Conservation (phyloP, 2,329 filamentous ascomycete species). For the Hypomyces perniciosus region DNA sequence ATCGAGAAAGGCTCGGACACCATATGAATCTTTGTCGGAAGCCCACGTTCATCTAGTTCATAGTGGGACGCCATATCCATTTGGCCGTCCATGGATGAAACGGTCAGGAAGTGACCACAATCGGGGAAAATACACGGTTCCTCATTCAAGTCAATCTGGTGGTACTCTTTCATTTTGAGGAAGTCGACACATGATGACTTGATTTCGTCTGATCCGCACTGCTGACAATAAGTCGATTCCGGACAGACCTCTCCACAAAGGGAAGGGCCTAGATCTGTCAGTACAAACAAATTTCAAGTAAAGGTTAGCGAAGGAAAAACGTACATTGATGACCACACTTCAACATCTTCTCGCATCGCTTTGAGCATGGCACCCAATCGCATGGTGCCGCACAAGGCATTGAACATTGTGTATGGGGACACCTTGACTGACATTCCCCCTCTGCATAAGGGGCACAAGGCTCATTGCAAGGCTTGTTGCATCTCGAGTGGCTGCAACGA, state of each 20-base stretch:
- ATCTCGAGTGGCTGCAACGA: constrained; percentile 50
- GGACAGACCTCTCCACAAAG: constrained; percentile 62
- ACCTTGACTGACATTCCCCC: constrained; percentile 45
- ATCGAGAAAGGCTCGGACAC: constrained; percentile 42
- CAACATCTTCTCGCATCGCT: constrained; percentile 48
- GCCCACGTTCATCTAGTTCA: constrained; percentile 29
- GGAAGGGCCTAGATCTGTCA: constrained; percentile 36
- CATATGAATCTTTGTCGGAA: constrained; percentile 27
- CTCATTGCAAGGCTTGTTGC: constrained; percentile 48
- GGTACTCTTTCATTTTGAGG: constrained; percentile 46
- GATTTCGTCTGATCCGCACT: constrained; percentile 40
- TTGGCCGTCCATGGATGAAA: constrained; percentile 53
- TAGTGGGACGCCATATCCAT: constrained; percentile 51
- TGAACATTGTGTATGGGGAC: constrained; percentile 44
- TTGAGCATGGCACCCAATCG: constrained; percentile 57
- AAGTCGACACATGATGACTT: constrained; percentile 49
- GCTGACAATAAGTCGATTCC: constrained; percentile 45
- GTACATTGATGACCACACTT: constrained; percentile 56
- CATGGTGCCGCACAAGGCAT: constrained; percentile 63
- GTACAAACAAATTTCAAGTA: background rate
- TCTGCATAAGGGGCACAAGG: constrained; percentile 57
- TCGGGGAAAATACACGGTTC: constrained; percentile 55
- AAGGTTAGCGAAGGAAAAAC: constrained; percentile 1
- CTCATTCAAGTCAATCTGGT: constrained; percentile 51
- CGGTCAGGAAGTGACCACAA: constrained; percentile 59